Evolutionary conservation across 768 basidiomycete species (phyloP), one percentile per base, ranked within the genome.

Genomic region (Boletus rubroflammeus): DNA sequence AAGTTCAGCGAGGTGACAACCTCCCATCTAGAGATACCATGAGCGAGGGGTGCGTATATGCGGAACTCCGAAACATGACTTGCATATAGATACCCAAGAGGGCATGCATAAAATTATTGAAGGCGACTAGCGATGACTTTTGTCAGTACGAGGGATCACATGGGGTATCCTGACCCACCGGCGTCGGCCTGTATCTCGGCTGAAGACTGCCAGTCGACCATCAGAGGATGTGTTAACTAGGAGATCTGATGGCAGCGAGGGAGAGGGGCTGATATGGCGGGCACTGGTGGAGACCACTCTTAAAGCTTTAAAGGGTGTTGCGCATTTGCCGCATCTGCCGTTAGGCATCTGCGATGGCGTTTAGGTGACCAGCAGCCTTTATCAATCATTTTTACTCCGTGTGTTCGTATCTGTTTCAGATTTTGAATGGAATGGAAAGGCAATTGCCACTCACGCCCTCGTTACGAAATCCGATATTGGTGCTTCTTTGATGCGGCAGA

Each of bases 1-100:
- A 86, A 88, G 53, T 75, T 63, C 52, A 86, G 66, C 23, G 84
- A 83, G 10, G 78, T 80, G 57, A 78, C 75, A 72, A 82, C 84
- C 66, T 88, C 85, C 85, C 85, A 87, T 45, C 84, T 86, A 58
- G 50, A 44, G 32, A 39, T 21, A 29, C 11, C 7, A 28, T 36
- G 50, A 44, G 40, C 40, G n/a, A 53, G 46, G 28, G 40, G 23
- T 26, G 53, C 39, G 43, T 63, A 56, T 56, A 50, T 47, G 58
- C 42, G 21, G 34, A 3, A 35, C 41, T 25, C 19, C 34, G 25
- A 38, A n/a, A 21, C n/a, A 40, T 34, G 39, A 73, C 79, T 54
- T 58, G 79, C 83, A 82, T 75, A 61, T 85, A 86, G 21, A 86
- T 62, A 6, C 84, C 84, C 11, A 85, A 71, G 51, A 85, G 67